Percentiles rank a stretch among this genome's conserved stretches.
phyloP scores from a whole-genome alignment of 2,329 filamentous ascomycete genomes.

The Trematosphaeria pertusa region DNA sequence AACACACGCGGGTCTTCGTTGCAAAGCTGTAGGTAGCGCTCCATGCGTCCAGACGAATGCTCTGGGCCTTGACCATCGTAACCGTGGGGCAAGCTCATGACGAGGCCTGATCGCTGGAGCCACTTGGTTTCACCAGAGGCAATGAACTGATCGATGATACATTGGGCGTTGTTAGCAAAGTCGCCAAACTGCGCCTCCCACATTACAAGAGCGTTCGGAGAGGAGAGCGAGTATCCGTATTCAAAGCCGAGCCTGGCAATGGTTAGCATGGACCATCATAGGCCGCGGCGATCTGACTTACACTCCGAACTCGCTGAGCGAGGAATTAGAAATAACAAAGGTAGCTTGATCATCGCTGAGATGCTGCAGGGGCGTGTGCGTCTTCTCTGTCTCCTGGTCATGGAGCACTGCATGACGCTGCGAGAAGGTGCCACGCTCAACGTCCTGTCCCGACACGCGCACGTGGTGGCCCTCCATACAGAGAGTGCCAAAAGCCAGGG shows the following conservation, averaged over 20 bases:
- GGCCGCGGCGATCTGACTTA: no score
- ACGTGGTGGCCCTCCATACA: slow-evolving; percentile 95
- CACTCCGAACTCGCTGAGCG: slow-evolving; percentile 74
- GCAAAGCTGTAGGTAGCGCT: slow-evolving; percentile 95
- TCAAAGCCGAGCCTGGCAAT: slow-evolving; percentile 82
- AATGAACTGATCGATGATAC: slow-evolving; percentile 98
- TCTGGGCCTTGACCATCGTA: slow-evolving; percentile 98
- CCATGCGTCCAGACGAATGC: slow-evolving; percentile 96
- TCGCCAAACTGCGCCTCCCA: slow-evolving; percentile 99
- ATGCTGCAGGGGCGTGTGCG: slow-evolving; percentile 91
- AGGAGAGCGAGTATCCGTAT: slow-evolving; percentile 97
- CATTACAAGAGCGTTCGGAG: slow-evolving; percentile 96
- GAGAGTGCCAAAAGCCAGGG: slow-evolving; percentile 89
- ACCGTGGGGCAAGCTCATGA: slow-evolving; percentile 95
- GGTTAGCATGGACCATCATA: slow-evolving; percentile 40
- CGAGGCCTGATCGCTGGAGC: slow-evolving; percentile 96
- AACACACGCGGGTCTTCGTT: slow-evolving; percentile 97
- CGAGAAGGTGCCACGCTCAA: slow-evolving; percentile 99
- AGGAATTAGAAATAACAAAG: slow-evolving; percentile 97
- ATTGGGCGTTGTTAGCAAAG: slow-evolving; percentile 99
- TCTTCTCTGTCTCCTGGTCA: slow-evolving; percentile 92
- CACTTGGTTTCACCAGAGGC: slow-evolving; percentile 98
- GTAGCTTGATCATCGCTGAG: slow-evolving; percentile 90
- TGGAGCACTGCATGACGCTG: slow-evolving; percentile 97
- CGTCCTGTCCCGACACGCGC: slow-evolving; percentile 96